Evolutionary conservation across 805 yeast genomes (phyloP), one percentile per base, ranked within the genome.

Genomic region (Saturnispora sanitii): DNA sequence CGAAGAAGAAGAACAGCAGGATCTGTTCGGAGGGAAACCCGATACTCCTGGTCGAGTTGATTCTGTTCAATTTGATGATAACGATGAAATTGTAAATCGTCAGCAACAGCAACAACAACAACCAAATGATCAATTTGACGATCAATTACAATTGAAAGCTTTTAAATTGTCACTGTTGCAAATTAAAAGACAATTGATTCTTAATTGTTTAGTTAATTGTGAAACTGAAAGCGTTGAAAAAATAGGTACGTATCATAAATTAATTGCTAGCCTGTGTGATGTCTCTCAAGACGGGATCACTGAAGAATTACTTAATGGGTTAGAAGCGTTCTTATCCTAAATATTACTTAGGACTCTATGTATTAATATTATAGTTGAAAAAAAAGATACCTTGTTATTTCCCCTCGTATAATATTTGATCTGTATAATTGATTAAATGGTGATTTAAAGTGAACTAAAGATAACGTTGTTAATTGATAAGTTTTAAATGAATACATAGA

Each of bases 221-320:
- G 42, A 39, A 27, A 33, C 37, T n/a, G 23, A 35, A 6, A 20
- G 30, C 12, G 42, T 33, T 16, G 37, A 39, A 52, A 86, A 85
- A 56, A 82, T 59, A 22, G 48, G 48, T 29, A 45, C 57, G 15
- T 57, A 90, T 64, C 70, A 94, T 47, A 77, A 77, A 52, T 67
- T 90, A 45, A 79, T 92, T 33, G 74, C 90, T 19, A 64, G 77
- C 35, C 74, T 85, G 36, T 82, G 94, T 56, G 94, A 85, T 2
- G 68, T 86, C 41, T 75, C 78, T 37, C 70, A 79, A 17, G 94
- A 84, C 45, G 92, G 82, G 45, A 79, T 90, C 43, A 85, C 81
- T 49, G 73, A 70, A 49, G 81, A 83, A 23, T 68, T 86, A 44
- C 67, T 90, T 38, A 90, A 83, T 49, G 96, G 90, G 17, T 82